Base-by-base conservation (phyloP, 148 eudicot species). In the Persicaria maculosa region DNA sequence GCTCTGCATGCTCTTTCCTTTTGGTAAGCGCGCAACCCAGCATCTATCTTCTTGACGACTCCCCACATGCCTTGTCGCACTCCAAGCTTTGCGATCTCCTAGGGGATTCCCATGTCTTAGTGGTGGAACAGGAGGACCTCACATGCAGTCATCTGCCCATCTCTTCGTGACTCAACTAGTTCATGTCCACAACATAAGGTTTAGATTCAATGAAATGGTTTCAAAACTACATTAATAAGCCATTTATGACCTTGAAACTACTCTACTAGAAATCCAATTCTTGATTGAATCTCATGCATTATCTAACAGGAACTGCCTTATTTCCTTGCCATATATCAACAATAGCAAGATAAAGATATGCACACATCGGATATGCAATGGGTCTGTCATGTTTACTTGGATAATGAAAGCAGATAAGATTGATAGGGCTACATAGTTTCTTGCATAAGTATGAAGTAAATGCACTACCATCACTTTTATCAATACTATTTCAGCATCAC, bases 31-130 rank as follows among this genome's bases (percentile, higher is more conserved):
- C 97, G 87, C 40, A 96, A 81, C 55, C 97, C 99, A 6, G 88
- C 88, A 40, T 96, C 97, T 14, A 92, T 85, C 76, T 92, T 96
- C 81, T 85, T 90, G 12, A 93, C 99, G 0, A 90, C 78, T 61
- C 93, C 91, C 99, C 99, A 90, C 99, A 96, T 96, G 5, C 97
- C 99, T 74, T 90, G 99, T 47, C 91, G 86, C 4, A 92, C 83
- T 67, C 99, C 99, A 68, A 90, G 88, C 76, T 92, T 96, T 3
- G 97, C 94, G 2, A 96, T 80, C 77, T 92, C 97, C 90, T 90
- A 83, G n/a, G 99, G 97, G 77, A 96, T 92, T 75, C 99, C 97
- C 99, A 96, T 92, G 72, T 96, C 97, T 81, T 96, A 97, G 20
- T 92, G 84, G 77, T 96, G 99, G 86, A 92, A 92, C 58, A 96